Evolutionary conservation across 179 eudicot species (phyloP), one percentile per base, ranked within the genome.

Genomic region (Heliamphora pulchella): DNA sequence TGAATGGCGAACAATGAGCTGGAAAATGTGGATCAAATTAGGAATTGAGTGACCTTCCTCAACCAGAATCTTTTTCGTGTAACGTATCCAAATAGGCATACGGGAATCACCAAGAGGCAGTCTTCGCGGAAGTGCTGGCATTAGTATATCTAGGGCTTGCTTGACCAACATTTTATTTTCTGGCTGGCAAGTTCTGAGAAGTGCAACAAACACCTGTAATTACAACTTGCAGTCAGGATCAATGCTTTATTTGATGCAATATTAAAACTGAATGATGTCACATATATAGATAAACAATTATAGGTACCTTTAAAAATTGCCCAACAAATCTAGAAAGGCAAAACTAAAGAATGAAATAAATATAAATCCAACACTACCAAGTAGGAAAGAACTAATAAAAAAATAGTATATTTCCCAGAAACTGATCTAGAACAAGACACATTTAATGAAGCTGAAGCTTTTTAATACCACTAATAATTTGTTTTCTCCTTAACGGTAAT

Each of bases 11-110:
- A 96, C 98, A 83, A 96, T 96, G 67, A 96, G 95, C 89, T 96
- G 99, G 85, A 96, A 96, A 74, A 96, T 96, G 86, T 96, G 99
- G 83, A 96, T 92, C 82, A 96, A 86, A 83, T 96, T 96, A 62
- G 99, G 99, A 79, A 96, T 84, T 15, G 99, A 96, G 85, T 96
- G 99, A 73, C 99, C 99, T 88, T 96, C 99, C 90, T 96, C 99
- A 63, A 96, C 97, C 59, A 96, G 96, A 80, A 96, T 96, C 83
- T 96, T 96, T 82, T 92, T 94, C 2, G 99, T 96, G 85, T 96
- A 96, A 46, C 99, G 99, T 76, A 96, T 96, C 99, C 99, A 96
- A 70, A 96, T 92, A 9, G 99, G 99, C 99, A 96, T 96, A 79
- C 99, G 97, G 74, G 95, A 92, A 82, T 96, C 98, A 79, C 97